Evolutionary conservation across 2,329 filamentous ascomycete species (phyloP).

Genomic region (Hymenoscyphus scutula): DNA sequence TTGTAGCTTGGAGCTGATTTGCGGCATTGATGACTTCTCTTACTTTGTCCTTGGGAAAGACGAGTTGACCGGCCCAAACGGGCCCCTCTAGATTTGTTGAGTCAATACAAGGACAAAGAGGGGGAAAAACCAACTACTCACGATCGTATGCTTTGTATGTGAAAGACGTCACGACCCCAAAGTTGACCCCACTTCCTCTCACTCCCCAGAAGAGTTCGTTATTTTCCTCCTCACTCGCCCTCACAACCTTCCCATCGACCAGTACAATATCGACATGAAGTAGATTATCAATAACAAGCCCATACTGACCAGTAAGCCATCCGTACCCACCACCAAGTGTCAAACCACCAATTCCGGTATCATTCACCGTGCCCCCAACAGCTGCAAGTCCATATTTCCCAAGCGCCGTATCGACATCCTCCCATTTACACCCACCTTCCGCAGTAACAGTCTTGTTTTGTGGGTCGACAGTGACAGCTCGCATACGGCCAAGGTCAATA

Average conservation of each 20-base stretch:
- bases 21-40: constrained; percentile 19
- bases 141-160: constrained; percentile 20
- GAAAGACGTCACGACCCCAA: constrained; percentile 24
- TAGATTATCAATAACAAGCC: constrained; percentile 27
- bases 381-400: constrained; percentile 22
- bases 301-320: constrained; percentile 46
- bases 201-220: constrained; percentile 38
- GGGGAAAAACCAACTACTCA: constrained; percentile 18
- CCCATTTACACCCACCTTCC: constrained; percentile 28
- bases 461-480: constrained; percentile 17
- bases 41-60: constrained; percentile 18
- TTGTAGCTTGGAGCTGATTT: constrained; percentile 15
- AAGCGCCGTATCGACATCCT: constrained; percentile 26
- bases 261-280: constrained; percentile 34
- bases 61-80: constrained; percentile 16
- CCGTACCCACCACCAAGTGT: constrained; percentile 43
- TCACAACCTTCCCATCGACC: constrained; percentile 34
- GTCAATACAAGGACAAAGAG: background rate
- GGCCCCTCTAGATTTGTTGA: background rate
- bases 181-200: constrained; percentile 34
- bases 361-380: constrained; percentile 28
- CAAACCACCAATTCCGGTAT: constrained; percentile 26
- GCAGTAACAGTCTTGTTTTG: constrained; percentile 21
- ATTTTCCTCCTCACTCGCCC: constrained; percentile 27
- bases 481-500: constrained; percentile 28